Conservation (phyloP, 305 asterid genomes). For the Fraxinus xanthoxyloides region DNA sequence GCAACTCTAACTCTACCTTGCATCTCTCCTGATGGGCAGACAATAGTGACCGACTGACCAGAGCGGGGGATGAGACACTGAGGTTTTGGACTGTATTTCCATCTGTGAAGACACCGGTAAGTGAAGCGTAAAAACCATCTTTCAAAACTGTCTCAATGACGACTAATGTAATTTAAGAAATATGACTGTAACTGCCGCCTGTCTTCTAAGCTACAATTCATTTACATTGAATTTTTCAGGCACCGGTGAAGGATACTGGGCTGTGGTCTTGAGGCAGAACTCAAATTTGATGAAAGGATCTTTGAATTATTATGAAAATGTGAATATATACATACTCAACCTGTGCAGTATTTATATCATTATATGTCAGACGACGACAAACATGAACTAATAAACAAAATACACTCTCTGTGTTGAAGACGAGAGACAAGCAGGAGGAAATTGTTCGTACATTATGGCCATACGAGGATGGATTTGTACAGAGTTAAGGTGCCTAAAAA, state of each 20-base stretch:
- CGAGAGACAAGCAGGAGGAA: no score
- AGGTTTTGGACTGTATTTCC: conserved; percentile 95
- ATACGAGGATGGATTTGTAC: no score
- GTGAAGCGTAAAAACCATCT: conserved; percentile 17
- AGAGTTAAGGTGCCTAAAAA: no score
- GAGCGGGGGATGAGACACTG: conserved; percentile 97
- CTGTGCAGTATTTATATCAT: no score
- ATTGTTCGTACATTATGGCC: no score
- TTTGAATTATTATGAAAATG: not conserved
- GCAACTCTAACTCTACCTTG: conserved; percentile 90
- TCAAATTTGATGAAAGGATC: conserved; percentile 55
- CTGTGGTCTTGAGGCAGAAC: conserved; percentile 93
- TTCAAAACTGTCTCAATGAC: not conserved
- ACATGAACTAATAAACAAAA: no score
- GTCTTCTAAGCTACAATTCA: no score
- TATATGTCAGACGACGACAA: no score
- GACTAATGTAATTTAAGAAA: no score
- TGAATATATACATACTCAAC: not conserved
- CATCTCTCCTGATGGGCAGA: conserved; percentile 98
- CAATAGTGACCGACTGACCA: conserved; percentile 83
- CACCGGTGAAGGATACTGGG: conserved; percentile 79
- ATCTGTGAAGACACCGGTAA: conserved; percentile 74
- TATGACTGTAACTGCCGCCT: no score
- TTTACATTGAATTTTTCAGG: conserved; percentile 37
- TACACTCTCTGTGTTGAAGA: no score